phyloP scores from a whole-genome alignment of 2,329 filamentous ascomycete genomes.

The Diaporthe helianthi region DNA sequence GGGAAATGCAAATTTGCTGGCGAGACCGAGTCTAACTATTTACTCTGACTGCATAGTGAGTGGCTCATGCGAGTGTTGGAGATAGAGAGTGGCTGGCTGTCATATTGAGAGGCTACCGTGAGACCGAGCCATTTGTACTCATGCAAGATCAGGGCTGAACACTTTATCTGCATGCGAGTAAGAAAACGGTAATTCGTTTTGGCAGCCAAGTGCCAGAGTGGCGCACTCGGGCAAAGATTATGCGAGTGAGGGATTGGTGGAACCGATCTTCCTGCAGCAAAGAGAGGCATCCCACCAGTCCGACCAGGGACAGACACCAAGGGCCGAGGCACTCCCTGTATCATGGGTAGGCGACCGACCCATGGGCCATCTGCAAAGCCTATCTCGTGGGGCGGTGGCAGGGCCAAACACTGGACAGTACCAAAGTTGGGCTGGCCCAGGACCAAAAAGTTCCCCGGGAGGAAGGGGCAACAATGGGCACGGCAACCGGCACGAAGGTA shows the following conservation, averaged over 20 bases:
- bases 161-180: neutral
- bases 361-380: constrained; percentile 1
- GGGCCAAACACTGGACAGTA: neutral
- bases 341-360: neutral
- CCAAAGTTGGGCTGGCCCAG: neutral
- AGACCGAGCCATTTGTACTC: constrained; percentile 15
- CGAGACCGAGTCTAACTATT: neutral
- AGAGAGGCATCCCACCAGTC: constrained; percentile 22
- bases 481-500: neutral
- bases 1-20: neutral
- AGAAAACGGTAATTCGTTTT: neutral
- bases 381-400: neutral
- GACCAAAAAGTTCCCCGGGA: neutral
- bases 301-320: neutral
- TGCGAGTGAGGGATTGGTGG: constrained; percentile 23
- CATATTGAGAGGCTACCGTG: constrained; percentile 21
- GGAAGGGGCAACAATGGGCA: neutral
- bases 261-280: neutral
- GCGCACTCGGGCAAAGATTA: constrained; percentile 14
- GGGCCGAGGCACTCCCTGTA: constrained; percentile 28
- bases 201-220: neutral
- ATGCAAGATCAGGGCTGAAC: constrained; percentile 5
- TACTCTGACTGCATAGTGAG: neutral
- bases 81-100: neutral
- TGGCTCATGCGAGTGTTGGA: neutral